Evolutionary conservation across 352 stramenopile genomes (phyloP).

Genomic region (Phytopythium cucurbitacearum): DNA sequence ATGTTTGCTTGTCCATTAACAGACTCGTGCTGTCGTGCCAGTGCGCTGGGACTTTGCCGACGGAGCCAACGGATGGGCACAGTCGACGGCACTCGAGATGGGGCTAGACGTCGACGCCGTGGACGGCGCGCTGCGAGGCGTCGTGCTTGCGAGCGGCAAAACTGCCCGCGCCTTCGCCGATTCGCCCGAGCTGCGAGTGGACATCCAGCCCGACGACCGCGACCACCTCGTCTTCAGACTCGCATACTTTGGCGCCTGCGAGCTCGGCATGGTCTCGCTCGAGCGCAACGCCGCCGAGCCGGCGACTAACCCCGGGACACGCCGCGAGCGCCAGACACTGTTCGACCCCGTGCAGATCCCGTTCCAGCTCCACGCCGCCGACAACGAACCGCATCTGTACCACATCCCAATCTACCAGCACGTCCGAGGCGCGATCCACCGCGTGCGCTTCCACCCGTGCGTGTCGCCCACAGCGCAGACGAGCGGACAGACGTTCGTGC

Average conservation of each 20-base stretch:
- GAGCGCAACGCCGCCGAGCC: slow-evolving; percentile 40
- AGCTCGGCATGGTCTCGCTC: slow-evolving; percentile 46
- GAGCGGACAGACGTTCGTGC: slow-evolving; percentile 59
- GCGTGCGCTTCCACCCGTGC: slow-evolving; percentile 61
- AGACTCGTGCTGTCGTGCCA: slow-evolving; percentile 5
- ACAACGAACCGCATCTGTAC: slow-evolving; percentile 38
- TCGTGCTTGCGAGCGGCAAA: slow-evolving; percentile 32
- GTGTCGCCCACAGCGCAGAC: slow-evolving; percentile 8
- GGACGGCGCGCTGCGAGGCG: slow-evolving; percentile 34
- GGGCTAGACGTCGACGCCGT: slow-evolving; percentile 50
- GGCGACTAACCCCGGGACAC: slow-evolving; percentile 16
- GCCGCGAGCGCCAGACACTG: slow-evolving; percentile 22
- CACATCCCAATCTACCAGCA: slow-evolving; percentile 62
- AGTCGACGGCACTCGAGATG: slow-evolving; percentile 64
- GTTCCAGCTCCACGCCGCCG: slow-evolving; percentile 31
- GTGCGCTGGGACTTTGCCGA: slow-evolving; percentile 63
- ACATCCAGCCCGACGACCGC: slow-evolving; percentile 39
- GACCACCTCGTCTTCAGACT: slow-evolving; percentile 60
- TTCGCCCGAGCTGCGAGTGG: slow-evolving; percentile 50
- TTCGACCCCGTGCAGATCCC: slow-evolving; percentile 49
- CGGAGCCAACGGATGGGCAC: slow-evolving; percentile 50
- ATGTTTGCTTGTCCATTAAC: background rate
- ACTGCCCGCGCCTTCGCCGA: slow-evolving; percentile 44
- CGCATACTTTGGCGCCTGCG: slow-evolving; percentile 52
- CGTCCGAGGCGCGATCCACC: slow-evolving; percentile 48